Conservation (phyloP, 495 filamentous ascomycete species). For the Daldinia loculata region DNA sequence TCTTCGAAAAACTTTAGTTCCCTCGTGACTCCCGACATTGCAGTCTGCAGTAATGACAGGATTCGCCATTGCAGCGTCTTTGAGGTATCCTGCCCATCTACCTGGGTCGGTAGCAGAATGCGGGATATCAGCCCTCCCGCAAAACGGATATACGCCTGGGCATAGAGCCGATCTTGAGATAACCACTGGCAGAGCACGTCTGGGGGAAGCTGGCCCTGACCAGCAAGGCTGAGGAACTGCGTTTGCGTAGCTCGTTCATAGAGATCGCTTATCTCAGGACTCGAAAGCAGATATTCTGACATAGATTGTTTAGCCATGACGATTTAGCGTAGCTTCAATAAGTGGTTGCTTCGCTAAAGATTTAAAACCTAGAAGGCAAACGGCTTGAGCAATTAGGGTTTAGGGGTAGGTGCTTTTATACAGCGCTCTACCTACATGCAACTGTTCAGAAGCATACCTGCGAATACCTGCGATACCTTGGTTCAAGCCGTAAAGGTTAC, state of each 20-base stretch:
- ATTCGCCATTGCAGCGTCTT: constrained; percentile 60
- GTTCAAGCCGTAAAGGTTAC: constrained; percentile 24
- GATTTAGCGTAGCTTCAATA: neutral
- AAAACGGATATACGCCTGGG: constrained; percentile 75
- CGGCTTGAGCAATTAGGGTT: neutral
- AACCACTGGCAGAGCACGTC: constrained; percentile 71
- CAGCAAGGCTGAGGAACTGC: constrained; percentile 74
- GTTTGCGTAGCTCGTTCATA: constrained; percentile 68
- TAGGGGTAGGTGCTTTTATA: neutral
- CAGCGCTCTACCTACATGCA: neutral
- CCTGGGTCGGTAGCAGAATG: constrained; percentile 62
- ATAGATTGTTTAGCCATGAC: constrained; percentile 52
- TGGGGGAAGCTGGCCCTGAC: constrained; percentile 67
- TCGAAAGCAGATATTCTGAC: constrained; percentile 60
- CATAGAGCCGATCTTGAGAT: constrained; percentile 78
- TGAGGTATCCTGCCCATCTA: constrained; percentile 41
- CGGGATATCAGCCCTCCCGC: constrained; percentile 72
- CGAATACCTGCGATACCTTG: neutral
- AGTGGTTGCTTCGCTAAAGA: neutral
- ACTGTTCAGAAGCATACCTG: neutral
- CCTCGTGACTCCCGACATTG: constrained; percentile 69
- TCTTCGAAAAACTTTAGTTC: constrained; percentile 76
- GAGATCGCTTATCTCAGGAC: constrained; percentile 40
- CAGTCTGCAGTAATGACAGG: constrained; percentile 67
- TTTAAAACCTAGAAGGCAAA: neutral